These are phyloP conservation scores for Saccharomycopsis hybrid DNA, from an alignment of 1,139 yeast genomes.

Conservation along the genomic window DNA sequence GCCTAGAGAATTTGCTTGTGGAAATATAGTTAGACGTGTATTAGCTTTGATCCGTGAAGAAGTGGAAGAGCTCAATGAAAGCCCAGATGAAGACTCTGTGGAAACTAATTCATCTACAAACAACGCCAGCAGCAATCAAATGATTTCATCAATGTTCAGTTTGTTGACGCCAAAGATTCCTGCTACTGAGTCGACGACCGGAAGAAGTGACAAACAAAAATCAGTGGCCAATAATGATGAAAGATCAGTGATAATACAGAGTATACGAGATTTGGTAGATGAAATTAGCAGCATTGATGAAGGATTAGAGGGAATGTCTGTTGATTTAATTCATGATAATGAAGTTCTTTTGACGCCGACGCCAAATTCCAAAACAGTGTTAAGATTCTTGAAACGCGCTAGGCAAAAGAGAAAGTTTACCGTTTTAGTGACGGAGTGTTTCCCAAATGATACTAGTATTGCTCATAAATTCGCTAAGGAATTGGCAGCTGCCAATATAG, in stretches of 20 bases:
- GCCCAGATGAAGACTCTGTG: conserved; percentile 24
- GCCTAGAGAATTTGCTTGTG: conserved; percentile 79
- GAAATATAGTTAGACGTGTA: conserved; percentile 87
- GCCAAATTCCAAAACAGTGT: conserved; percentile 84
- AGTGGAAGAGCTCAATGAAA: conserved; percentile 35
- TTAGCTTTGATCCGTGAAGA: conserved; percentile 86
- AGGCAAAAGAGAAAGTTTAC: conserved; percentile 86
- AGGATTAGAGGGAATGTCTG: conserved; percentile 83
- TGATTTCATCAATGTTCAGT: conserved; percentile 86
- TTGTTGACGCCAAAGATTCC: conserved; percentile 51
- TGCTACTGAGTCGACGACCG: no score
- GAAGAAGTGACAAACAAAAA: no score
- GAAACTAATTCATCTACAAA: no score
- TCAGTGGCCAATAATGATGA: conserved; percentile 43
- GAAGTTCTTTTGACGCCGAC: conserved; percentile 91
- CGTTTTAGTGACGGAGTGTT: conserved; percentile 86
- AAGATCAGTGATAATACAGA: conserved; percentile 87
- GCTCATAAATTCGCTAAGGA: conserved; percentile 78
- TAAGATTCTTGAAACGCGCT: conserved; percentile 81
- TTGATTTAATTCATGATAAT: conserved; percentile 90
- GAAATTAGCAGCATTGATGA: conserved; percentile 88
- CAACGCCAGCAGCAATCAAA: no score
- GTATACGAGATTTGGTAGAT: conserved; percentile 86
- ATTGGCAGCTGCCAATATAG: conserved; percentile 80
- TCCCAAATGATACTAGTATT: conserved; percentile 72